Conservation (phyloP, 345 rosid species). For the Cardamine chenopodiifolia region DNA sequence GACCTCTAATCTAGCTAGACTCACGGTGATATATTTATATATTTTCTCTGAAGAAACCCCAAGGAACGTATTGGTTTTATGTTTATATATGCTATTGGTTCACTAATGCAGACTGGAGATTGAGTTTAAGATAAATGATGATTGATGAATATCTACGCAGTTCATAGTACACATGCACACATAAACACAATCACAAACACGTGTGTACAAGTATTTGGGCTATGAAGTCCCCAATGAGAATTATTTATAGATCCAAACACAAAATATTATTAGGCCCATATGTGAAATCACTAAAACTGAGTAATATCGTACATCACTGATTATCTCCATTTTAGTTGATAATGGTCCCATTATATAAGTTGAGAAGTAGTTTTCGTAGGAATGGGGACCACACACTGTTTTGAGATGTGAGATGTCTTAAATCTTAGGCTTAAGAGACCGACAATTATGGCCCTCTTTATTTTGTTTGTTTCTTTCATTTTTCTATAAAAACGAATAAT, state of each 20-base stretch:
- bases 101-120: no score
- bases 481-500: constrained; percentile 16
- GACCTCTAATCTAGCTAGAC: neutral
- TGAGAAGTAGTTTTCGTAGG: constrained; percentile 35
- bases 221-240: neutral
- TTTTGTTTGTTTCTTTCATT: constrained; percentile 22
- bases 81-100: no score
- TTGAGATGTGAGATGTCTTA: constrained; percentile 38
- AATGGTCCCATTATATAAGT: constrained; percentile 10
- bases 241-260: neutral
- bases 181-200: neutral
- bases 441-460: constrained; percentile 29
- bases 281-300: neutral
- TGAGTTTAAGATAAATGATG: neutral
- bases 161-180: neutral
- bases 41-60: no score
- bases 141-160: neutral
- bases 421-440: constrained; percentile 29
- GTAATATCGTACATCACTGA: neutral
- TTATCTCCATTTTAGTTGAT: neutral
- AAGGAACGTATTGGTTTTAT: no score
- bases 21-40: neutral
- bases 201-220: neutral
- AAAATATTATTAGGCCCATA: neutral
- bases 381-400: constrained; percentile 21